phyloP scores from a whole-genome alignment of 2,329 filamentous ascomycete species.

The Balansia obtecta region DNA sequence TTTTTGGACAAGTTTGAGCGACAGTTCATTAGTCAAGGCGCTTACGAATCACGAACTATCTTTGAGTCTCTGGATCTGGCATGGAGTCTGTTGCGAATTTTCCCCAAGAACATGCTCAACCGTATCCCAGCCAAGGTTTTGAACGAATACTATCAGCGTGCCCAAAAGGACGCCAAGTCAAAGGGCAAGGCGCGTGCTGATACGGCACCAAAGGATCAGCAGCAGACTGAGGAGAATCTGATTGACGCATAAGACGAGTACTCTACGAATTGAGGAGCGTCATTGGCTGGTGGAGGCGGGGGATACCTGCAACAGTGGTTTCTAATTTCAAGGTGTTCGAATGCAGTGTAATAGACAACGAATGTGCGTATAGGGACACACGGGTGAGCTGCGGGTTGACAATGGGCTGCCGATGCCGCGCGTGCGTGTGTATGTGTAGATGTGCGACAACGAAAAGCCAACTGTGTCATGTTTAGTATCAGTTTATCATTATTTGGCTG shows the following conservation, averaged over 20 bases:
- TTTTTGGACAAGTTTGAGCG: conserved; percentile 98
- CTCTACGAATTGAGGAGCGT: neutral
- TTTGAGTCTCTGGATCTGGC: conserved; percentile 91
- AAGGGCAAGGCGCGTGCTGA: conserved; percentile 45
- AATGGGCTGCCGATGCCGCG: neutral
- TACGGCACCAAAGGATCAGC: conserved; percentile 24
- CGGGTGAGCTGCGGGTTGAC: neutral
- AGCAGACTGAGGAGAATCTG: conserved; percentile 42
- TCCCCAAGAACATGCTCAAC: conserved; percentile 96
- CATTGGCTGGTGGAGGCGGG: neutral
- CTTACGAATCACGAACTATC: conserved; percentile 86
- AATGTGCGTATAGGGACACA: conserved; percentile 1
- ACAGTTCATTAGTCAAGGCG: conserved; percentile 81
- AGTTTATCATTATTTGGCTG: neutral
- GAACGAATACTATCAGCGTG: conserved; percentile 70
- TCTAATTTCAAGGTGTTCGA: neutral
- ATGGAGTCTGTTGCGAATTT: conserved; percentile 93
- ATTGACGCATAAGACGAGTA: conserved; percentile 38
- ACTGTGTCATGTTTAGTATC: neutral
- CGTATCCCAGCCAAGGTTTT: conserved; percentile 77
- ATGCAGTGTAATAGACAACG: conserved; percentile 2
- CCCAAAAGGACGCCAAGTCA: conserved; percentile 47
- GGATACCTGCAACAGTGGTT: neutral
- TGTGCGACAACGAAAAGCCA: neutral
- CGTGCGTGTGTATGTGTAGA: neutral